Evolutionary conservation across 768 basidiomycete species (phyloP).

Genomic region (Pisolithus tinctorius): DNA sequence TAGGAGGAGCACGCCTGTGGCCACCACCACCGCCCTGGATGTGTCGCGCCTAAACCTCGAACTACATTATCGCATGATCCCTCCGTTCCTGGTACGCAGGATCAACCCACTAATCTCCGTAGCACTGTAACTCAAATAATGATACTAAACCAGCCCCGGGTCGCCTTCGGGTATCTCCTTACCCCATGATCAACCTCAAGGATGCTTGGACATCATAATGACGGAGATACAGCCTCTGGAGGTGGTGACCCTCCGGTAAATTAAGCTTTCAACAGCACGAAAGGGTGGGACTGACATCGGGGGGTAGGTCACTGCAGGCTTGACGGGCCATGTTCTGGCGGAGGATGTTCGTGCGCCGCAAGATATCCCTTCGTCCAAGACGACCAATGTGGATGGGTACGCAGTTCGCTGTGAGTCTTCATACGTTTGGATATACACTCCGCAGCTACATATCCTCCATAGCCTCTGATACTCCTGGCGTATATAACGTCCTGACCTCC

Average conservation of each 20-base stretch:
- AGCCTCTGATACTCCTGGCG: slow-evolving; percentile 62
- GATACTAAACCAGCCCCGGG: slow-evolving; percentile 43
- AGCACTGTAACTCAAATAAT: neutral
- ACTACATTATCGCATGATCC: slow-evolving; percentile 65
- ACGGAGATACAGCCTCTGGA: slow-evolving; percentile 41
- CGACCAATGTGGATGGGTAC: slow-evolving; percentile 88
- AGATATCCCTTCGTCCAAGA: slow-evolving; percentile 55
- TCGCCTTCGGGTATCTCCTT: slow-evolving; percentile 73
- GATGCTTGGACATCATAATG: slow-evolving; percentile 56
- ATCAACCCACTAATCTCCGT: neutral
- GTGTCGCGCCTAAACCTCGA: slow-evolving; percentile 46
- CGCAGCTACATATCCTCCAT: neutral
- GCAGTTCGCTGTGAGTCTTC: slow-evolving; percentile 57
- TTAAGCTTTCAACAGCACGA: neutral
- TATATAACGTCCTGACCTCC: slow-evolving; percentile 62
- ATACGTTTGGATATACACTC: neutral
- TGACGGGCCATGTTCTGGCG: slow-evolving; percentile 69
- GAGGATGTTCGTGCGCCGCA: slow-evolving; percentile 64
- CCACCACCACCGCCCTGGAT: slow-evolving; percentile 35
- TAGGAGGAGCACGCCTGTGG: slow-evolving; percentile 16
- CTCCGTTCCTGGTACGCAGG: slow-evolving; percentile 49
- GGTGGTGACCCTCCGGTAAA: slow-evolving; percentile 37
- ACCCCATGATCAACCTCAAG: slow-evolving; percentile 59
- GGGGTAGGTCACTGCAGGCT: slow-evolving; percentile 46
- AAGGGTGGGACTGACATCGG: neutral